Evolutionary conservation across 768 basidiomycete genomes (phyloP), one percentile per base, ranked within the genome.

Genomic region (Mycena galericulata): DNA sequence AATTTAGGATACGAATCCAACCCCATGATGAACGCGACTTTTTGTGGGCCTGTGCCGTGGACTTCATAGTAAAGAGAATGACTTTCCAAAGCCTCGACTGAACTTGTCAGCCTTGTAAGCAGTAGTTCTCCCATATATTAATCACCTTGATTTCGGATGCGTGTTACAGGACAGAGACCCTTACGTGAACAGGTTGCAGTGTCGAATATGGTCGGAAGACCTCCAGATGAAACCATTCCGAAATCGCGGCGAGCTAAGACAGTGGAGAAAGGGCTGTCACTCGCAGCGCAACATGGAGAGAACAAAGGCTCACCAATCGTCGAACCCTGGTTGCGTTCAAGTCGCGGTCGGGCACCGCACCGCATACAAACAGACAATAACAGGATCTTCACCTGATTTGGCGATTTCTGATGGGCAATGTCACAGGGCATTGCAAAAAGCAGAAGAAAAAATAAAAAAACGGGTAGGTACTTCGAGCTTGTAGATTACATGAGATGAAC

Each of bases 51-150:
- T 4, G 70, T 79, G 4, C 93, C 94, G 76, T 96, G 94, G 43
- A 90, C 85, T 76, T 94, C 92, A 69, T 86, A 95, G 77, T 95
- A 96, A 2, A 95, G 81, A 1, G 91, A 92, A 74, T 93, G 92
- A 55, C 87, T 89, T 73, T 92, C 87, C 3, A 89, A 67, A 0
- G 84, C 77, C 56, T 83, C 67, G 3, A 77, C 57, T 54, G 22
- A 3, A 4, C 18, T 1, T 40, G 62, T 22, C 79, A 65, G 57
- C 82, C 81, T 7, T 81, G 75, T 72, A 57, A 4, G 26, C n/a
- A n/a, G 1, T 55, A 18, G 14, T 34, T 1, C 86, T 87, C 74
- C 85, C 86, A 17, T 4, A 8, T 14, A 10, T 11, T n/a, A 38
- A 27, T 27, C 76, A n/a, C 78, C 80, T 71, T 89, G 84, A 15